A percentile compares a stretch with the other conserved stretches of the same genome.
Evolutionary conservation across 805 yeast genomes (phyloP).

Genomic region (Schizosaccharomyces osmophilus): DNA sequence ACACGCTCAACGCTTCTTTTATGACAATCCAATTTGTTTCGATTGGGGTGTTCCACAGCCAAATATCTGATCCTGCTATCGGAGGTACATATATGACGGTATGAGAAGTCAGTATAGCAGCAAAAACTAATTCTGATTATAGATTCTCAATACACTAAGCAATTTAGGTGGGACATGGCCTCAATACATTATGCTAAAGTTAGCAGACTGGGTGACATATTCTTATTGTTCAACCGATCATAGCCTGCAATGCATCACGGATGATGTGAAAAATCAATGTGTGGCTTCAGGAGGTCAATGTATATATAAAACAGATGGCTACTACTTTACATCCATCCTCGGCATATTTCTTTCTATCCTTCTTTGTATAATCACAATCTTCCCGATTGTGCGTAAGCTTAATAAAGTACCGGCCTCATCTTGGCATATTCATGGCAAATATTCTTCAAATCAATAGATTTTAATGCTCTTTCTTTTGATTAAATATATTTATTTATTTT

Average conservation of each 20-base stretch:
- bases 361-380: background rate
- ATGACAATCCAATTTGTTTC: slow-evolving; percentile 87
- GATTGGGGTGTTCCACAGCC: slow-evolving; percentile 81
- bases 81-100: slow-evolving; percentile 95
- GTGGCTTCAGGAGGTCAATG: background rate
- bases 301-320: background rate
- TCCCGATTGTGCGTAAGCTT: background rate
- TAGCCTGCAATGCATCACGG: background rate
- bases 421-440: background rate
- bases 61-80: slow-evolving; percentile 79
- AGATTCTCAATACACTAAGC: slow-evolving; percentile 61
- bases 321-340: background rate
- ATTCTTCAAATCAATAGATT: background rate
- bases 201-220: slow-evolving; percentile 57
- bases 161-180: slow-evolving; percentile 98
- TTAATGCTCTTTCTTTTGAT: background rate
- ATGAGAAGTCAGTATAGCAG: background rate
- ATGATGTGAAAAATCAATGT: background rate
- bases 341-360: background rate
- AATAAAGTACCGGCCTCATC: background rate
- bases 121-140: background rate
- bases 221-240: slow-evolving; percentile 26
- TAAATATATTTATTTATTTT: background rate
- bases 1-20: slow-evolving; percentile 37
- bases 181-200: slow-evolving; percentile 43